Base-by-base conservation (phyloP, 768 basidiomycete genomes). In the Tylopilus rubrobrunneus region DNA sequence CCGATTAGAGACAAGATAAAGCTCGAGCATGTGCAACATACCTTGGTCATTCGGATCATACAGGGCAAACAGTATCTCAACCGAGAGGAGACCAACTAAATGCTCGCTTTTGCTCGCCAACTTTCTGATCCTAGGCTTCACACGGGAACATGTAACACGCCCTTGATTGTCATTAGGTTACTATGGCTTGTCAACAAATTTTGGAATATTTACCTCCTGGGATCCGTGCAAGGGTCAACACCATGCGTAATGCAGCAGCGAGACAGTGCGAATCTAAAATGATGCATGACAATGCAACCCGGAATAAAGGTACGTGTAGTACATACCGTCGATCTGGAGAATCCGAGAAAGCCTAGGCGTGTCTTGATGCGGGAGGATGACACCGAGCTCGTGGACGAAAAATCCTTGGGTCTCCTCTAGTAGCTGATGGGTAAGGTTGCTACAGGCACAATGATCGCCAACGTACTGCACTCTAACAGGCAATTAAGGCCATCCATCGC, bases 401-500 rank as follows among this genome's bases (percentile, higher is more conserved):
- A 5, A 31, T 28, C 28, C 15, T 11, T 33, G 55, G 15, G 58
- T 56, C 29, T 61, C 53, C 34, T 52, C 64, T 65, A 31, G 27
- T 10, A 15, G 7, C 25, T 14, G 4, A 33, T 51, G 1, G 56
- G 31, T 19, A 6, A 27, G 19, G 12, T 36, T 4, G 8, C 17
- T 3, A 36, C 11, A 42, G 33, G 21, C 36, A 37, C 1, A 29
- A 28, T 7, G 3, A 41, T 7, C 31, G 36, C 2, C 7, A 40
- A 56, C 61, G 31, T 5, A 65, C 64, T 50, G 19, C 61, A 63
- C 29, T 55, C 47, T 54, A 61, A 28, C 21, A 66, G 23, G 29
- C 54, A 58, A 10, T 15, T 53, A 37, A 66, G 40, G 14, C 62
- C 56, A 2, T 67, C 59, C 64, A 66, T 66, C 19, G 52, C 65